These are phyloP conservation scores for Chernovozyma sophiae-reginae DNA, from an alignment of 1,139 yeast species.

Conservation along the genomic window DNA sequence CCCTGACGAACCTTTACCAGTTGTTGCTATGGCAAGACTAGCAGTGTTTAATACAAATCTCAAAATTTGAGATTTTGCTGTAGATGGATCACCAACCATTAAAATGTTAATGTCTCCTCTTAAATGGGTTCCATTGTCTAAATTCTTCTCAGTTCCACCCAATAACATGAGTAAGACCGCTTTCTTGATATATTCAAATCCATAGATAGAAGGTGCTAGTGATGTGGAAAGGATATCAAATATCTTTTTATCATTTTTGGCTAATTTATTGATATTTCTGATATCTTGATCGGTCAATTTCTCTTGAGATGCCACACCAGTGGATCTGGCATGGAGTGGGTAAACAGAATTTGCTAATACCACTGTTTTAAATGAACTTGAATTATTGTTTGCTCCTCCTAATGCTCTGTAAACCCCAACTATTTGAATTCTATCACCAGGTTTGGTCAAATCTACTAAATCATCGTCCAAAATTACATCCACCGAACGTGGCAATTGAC, in stretches of 20 bases:
- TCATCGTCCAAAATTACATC: conserved; percentile 93
- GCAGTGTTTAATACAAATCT: conserved; percentile 95
- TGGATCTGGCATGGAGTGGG: conserved; percentile 80
- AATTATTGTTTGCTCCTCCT: conserved; percentile 71
- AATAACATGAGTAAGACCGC: conserved; percentile 87
- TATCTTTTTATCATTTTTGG: conserved; percentile 55
- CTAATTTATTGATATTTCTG: conserved; percentile 76
- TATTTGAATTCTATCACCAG: conserved; percentile 93
- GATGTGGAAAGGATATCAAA: conserved; percentile 82
- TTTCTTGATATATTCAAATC: conserved; percentile 85
- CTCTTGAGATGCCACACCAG: conserved; percentile 78
- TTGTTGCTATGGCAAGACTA: conserved; percentile 91
- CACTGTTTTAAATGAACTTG: conserved; percentile 74
- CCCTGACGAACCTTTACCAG: conserved; percentile 99
- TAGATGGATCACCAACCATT: conserved; percentile 99
- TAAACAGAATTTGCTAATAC: conserved; percentile 86
- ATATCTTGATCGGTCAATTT: conserved; percentile 78
- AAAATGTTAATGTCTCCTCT: conserved; percentile 96
- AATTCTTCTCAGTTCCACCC: conserved; percentile 93
- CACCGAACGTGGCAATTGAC: conserved; percentile 90
- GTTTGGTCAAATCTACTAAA: conserved; percentile 85
- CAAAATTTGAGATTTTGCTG: conserved; percentile 94
- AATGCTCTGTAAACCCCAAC: conserved; percentile 93
- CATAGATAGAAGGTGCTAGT: conserved; percentile 93
- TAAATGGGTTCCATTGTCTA: conserved; percentile 93